Evolutionary conservation across 768 basidiomycete genomes (phyloP), one percentile per base, ranked within the genome.

Genomic region (Trametes maxima): DNA sequence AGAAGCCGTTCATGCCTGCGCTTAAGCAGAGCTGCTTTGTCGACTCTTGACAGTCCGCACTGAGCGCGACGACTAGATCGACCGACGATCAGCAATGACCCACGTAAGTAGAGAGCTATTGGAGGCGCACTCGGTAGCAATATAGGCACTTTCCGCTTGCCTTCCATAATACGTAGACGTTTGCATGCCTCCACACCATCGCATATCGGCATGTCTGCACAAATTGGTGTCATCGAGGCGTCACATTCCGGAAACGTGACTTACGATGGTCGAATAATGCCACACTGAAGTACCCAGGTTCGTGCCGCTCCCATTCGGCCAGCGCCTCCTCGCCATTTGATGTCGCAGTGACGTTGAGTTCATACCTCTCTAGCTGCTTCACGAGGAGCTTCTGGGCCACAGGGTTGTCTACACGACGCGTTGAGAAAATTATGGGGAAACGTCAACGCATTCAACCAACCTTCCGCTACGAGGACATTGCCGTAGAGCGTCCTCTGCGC

Each of bases 171-270:
- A 43, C 89, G 80, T 28, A 90, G 50, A 50, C 84, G 80, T 70
- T 89, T 89, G 33, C 85, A 80, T 7, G 89, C 89, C 65, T 89
- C 88, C 5, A 90, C 87, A 6, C 89, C 89, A 67, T 90, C 89
- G 63, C 87, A 89, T 51, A 90, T 77, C 2, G 89, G 89, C 89
- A 90, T 90, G 66, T 90, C 88, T 89, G 51, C 5, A 11, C 16
- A 13, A 22, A 5, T 12, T 13, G 4, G 33, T 19, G 33, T 60
- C 50, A 63, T 17, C 6, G 39, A 16, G 6, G 8, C 2, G 10
- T 22, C 17, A 28, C 35, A 54, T 28, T 13, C 22, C 28, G 43
- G 47, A 36, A 28, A 36, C 5, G 33, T 21, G 2, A 72, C 84
- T 70, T 66, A 89, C 88, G 89, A 70, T 91, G 88, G 66, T 91